phyloP scores from a whole-genome alignment of 2,329 filamentous ascomycete genomes.

The Phialocephala sp. region DNA sequence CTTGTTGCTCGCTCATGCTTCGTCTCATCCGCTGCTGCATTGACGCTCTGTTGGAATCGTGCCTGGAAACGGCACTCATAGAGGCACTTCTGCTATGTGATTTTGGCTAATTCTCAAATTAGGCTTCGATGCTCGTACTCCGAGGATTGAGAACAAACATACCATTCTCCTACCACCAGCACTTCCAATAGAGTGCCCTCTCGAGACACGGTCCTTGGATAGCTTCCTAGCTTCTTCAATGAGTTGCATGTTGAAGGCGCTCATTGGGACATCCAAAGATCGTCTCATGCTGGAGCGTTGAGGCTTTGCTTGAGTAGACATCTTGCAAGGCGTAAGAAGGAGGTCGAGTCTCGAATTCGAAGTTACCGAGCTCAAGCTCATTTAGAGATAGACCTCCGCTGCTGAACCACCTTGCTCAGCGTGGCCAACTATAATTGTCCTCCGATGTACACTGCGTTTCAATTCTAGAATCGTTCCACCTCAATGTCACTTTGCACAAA shows the following conservation, averaged over 20 bases:
- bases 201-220: not conserved
- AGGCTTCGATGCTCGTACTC: not conserved
- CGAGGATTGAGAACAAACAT: not conserved
- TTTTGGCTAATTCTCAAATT: not conserved
- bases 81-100: conserved; percentile 7
- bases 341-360: not conserved
- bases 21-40: not conserved
- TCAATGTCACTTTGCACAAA: not conserved
- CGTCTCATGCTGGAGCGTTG: conserved; percentile 13
- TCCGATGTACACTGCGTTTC: not conserved
- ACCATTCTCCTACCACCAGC: not conserved
- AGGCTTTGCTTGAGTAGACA: conserved; percentile 11
- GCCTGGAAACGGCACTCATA: not conserved
- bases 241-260: conserved; percentile 22
- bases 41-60: not conserved
- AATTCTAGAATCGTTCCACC: conserved; percentile 8
- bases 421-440: not conserved
- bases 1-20: conserved; percentile 19
- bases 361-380: not conserved
- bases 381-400: not conserved
- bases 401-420: not conserved
- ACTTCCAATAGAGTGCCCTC: not conserved
- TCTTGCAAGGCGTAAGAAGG: not conserved
- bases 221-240: conserved; percentile 12
- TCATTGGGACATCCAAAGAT: conserved; percentile 22